Evolutionary conservation across 75 land plant genomes (phyloP).

Genomic region (Selaginella tamariscina): DNA sequence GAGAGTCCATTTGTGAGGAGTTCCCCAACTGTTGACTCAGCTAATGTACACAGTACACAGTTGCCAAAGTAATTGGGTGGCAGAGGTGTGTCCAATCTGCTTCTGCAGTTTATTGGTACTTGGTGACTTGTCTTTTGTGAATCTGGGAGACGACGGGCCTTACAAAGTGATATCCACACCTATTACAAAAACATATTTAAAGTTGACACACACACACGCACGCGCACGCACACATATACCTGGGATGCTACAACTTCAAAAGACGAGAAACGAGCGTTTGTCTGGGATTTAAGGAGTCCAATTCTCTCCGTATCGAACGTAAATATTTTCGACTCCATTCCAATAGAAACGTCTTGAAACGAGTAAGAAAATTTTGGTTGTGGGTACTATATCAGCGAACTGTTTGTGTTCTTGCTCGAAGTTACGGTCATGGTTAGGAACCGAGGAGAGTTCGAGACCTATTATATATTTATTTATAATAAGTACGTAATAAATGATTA

Average conservation of each 20-base stretch:
- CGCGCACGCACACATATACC: conserved; percentile 41
- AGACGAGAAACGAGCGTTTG: conserved; percentile 12
- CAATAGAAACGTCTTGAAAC: background rate
- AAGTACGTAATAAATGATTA: too few relatives aligned
- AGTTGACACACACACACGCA: too few relatives aligned
- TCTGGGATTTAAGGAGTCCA: too few relatives aligned
- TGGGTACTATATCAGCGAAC: background rate
- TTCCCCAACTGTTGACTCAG: conserved; percentile 38
- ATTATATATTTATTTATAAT: too few relatives aligned
- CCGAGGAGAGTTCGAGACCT: background rate
- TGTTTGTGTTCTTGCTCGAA: background rate
- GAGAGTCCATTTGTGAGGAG: conserved; percentile 14
- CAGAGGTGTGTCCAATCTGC: conserved; percentile 42
- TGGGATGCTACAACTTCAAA: conserved; percentile 45
- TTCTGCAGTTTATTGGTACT: conserved; percentile 51
- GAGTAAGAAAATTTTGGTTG: background rate
- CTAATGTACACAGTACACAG: conserved; percentile 44
- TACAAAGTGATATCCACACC: conserved; percentile 41
- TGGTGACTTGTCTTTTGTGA: conserved; percentile 44
- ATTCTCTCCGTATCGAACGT: too few relatives aligned
- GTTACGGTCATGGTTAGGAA: background rate
- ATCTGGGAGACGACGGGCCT: conserved; percentile 37
- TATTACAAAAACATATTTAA: too few relatives aligned
- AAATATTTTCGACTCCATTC: too few relatives aligned
- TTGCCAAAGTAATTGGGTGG: conserved; percentile 60